Conservation (phyloP, 805 yeast genomes). For the Suhomyces sp. region DNA sequence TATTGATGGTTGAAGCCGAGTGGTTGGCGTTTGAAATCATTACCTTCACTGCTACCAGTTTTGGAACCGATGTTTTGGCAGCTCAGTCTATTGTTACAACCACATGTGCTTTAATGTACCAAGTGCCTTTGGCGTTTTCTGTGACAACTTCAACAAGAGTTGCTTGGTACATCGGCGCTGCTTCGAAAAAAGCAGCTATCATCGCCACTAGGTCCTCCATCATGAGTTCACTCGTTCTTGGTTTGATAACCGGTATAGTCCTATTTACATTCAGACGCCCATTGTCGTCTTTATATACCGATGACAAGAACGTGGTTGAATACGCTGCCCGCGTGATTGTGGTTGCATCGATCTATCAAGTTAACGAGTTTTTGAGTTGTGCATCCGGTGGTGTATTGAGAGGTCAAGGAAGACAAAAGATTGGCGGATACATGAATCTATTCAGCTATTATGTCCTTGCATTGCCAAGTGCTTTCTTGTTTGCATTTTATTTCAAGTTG, state of each 20-base stretch:
- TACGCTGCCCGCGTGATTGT: conserved; percentile 40
- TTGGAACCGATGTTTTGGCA: conserved; percentile 65
- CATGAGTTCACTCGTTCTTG: conserved; percentile 28
- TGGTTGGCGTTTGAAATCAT: conserved; percentile 76
- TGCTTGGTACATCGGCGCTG: conserved; percentile 75
- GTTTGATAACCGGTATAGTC: conserved; percentile 37
- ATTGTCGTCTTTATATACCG: conserved; percentile 42
- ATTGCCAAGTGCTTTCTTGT: conserved; percentile 44
- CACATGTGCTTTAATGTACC: conserved; percentile 64
- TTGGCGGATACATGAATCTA: conserved; percentile 52
- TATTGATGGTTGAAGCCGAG: conserved; percentile 74
- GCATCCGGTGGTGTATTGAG: conserved; percentile 53
- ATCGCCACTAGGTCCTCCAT: conserved; percentile 39
- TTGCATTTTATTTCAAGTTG: conserved; percentile 40
- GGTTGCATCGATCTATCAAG: conserved; percentile 50
- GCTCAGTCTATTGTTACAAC: conserved; percentile 74
- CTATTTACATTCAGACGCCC: conserved; percentile 34
- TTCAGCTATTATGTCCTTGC: conserved; percentile 49
- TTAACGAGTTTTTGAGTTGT: conserved; percentile 49
- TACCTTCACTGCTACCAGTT: conserved; percentile 64
- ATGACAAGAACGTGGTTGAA: conserved; percentile 35
- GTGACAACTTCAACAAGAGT: conserved; percentile 75
- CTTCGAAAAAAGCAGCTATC: conserved; percentile 37
- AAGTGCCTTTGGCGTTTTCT: conserved; percentile 72
- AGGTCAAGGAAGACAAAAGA: conserved; percentile 57